phyloP scores from a whole-genome alignment of 768 basidiomycete species.

The Tremella fuciformis region DNA sequence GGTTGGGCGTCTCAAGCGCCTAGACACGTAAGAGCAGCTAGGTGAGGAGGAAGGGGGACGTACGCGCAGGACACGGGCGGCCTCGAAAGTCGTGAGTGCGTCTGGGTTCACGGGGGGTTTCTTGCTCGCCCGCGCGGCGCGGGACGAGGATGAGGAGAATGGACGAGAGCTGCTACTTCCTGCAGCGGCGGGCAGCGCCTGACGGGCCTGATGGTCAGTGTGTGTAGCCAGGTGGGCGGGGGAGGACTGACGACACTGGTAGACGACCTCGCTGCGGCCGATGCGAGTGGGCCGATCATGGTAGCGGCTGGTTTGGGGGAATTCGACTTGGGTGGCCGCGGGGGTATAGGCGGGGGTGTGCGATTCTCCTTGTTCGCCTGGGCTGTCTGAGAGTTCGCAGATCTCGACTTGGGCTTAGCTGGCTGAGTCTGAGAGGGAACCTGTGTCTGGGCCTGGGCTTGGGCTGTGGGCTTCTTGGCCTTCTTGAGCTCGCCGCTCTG shows the following conservation, averaged over 20 bases:
- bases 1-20: conserved; percentile 79
- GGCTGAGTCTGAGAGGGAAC: background rate
- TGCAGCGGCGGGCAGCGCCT: too few species aligned
- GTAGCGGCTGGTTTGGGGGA: too few species aligned
- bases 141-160: background rate
- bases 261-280: too few species aligned
- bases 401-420: conserved; percentile 9
- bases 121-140: conserved; percentile 15
- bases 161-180: background rate
- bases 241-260: too few species aligned
- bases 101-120: conserved; percentile 38
- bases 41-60: conserved; percentile 13
- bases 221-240: too few species aligned
- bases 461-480: background rate
- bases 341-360: too few species aligned
- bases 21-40: conserved; percentile 45
- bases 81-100: conserved; percentile 47
- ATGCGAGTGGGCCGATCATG: too few species aligned
- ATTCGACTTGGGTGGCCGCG: too few species aligned
- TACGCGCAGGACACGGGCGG: conserved; percentile 49
- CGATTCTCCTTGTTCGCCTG: background rate
- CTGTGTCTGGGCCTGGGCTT: conserved; percentile 1
- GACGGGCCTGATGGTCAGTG: too few species aligned
- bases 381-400: background rate
- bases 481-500: conserved; percentile 11